These are phyloP conservation scores for Grosmannia serpens DNA, from an alignment of 2,329 filamentous ascomycete species.

Conservation along the genomic window DNA sequence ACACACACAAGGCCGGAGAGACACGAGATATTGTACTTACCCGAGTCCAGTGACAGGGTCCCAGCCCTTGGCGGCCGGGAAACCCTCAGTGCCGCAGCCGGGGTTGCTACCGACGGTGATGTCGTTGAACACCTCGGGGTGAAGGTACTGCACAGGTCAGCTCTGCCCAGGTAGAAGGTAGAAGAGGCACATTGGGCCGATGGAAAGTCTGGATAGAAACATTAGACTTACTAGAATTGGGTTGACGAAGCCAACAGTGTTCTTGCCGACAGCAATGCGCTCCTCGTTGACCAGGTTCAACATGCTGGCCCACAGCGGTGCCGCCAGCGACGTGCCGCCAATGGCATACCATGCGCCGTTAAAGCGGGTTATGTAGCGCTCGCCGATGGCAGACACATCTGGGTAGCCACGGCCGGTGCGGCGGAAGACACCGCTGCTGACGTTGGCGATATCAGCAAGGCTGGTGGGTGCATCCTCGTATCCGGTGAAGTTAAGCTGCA, in stretches of 20 bases:
- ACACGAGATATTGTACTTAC: not conserved
- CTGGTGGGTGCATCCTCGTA: slow-evolving; percentile 11
- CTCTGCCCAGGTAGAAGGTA: not conserved
- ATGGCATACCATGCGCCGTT: slow-evolving; percentile 20
- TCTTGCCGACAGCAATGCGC: slow-evolving; percentile 34
- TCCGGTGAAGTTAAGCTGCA: slow-evolving; percentile 10
- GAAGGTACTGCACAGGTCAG: slow-evolving; percentile 12
- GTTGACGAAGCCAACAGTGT: slow-evolving; percentile 24
- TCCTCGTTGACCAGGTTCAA: slow-evolving; percentile 53
- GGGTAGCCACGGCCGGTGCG: slow-evolving; percentile 16
- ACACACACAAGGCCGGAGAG: not conserved
- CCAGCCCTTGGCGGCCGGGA: slow-evolving; percentile 17
- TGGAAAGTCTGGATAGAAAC: not conserved
- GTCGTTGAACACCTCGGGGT: slow-evolving; percentile 21
- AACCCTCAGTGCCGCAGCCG: slow-evolving; percentile 20
- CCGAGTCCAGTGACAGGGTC: slow-evolving; percentile 17
- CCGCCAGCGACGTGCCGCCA: slow-evolving; percentile 42
- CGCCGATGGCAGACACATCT: slow-evolving; percentile 17
- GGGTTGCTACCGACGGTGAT: slow-evolving; percentile 19
- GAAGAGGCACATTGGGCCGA: not conserved
- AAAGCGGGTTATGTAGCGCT: slow-evolving; percentile 16
- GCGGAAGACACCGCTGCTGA: slow-evolving; percentile 14
- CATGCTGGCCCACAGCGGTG: slow-evolving; percentile 46
- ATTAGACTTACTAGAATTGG: slow-evolving; percentile 12
- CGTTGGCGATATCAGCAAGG: slow-evolving; percentile 10